Evolutionary conservation across 768 basidiomycete species (phyloP).

Genomic region (button mushroom (Agaricus bisporus)): DNA sequence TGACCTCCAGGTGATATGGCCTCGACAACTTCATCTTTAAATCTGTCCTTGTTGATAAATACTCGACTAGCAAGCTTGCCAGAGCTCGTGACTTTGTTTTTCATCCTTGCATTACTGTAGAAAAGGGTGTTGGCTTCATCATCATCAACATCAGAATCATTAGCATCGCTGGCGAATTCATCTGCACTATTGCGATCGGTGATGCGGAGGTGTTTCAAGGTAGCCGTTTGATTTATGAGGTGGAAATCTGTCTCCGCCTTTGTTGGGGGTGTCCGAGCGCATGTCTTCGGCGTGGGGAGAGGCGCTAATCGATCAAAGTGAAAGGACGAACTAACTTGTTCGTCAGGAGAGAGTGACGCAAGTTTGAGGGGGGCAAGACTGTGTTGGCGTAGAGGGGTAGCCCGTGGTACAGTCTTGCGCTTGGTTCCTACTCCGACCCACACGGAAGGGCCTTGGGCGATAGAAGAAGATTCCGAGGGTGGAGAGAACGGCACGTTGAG

Average conservation of each 20-base stretch:
- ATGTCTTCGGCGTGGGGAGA: slow-evolving; percentile 46
- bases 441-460: slow-evolving; percentile 17
- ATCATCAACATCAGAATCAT: slow-evolving; percentile 47
- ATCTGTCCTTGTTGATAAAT: slow-evolving; percentile 28
- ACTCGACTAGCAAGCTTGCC: slow-evolving; percentile 8
- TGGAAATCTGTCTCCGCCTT: slow-evolving; percentile 50
- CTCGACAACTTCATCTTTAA: slow-evolving; percentile 55
- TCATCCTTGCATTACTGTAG: slow-evolving; percentile 18
- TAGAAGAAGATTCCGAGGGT: slow-evolving; percentile 14
- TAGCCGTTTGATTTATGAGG: slow-evolving; percentile 51
- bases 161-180: slow-evolving; percentile 31
- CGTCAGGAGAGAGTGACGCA: slow-evolving; percentile 24
- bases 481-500: slow-evolving; percentile 22
- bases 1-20: slow-evolving; percentile 75
- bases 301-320: slow-evolving; percentile 53
- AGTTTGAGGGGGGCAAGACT: slow-evolving; percentile 44
- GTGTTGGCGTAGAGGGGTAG: slow-evolving; percentile 52
- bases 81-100: slow-evolving; percentile 16
- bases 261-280: slow-evolving; percentile 40
- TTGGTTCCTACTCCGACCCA: slow-evolving; percentile 50
- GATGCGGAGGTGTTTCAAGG: slow-evolving; percentile 55
- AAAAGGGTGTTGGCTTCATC: slow-evolving; percentile 32
- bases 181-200: slow-evolving; percentile 47
- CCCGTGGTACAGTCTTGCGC: slow-evolving; percentile 52
- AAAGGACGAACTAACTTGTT: slow-evolving; percentile 26